Evolutionary conservation across 2,329 filamentous ascomycete species (phyloP).

Genomic region (Diplodia mutila): DNA sequence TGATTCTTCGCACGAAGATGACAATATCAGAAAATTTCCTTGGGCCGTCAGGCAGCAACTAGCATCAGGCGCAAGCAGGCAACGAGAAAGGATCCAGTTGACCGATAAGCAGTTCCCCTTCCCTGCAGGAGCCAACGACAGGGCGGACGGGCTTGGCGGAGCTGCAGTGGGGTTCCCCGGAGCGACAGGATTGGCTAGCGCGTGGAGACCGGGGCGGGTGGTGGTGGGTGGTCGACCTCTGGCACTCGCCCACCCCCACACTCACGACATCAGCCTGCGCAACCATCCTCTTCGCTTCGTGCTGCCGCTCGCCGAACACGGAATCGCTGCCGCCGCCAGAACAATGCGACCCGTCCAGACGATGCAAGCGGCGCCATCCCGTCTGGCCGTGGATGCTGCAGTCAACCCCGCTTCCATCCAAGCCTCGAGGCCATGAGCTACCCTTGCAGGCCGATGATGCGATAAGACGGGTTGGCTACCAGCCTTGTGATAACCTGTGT

Average conservation of each 20-base stretch:
- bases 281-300: neutral
- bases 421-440: conserved; percentile 13
- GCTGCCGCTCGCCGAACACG: conserved; percentile 1
- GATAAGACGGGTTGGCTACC: conserved; percentile 1
- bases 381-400: conserved; percentile 5
- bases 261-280: neutral
- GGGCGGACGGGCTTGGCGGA: neutral
- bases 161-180: neutral
- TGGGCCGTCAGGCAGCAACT: neutral
- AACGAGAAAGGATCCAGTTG: neutral
- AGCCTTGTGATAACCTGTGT: neutral
- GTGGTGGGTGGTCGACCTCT: neutral
- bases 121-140: neutral
- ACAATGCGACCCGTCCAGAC: neutral
- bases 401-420: conserved; percentile 19
- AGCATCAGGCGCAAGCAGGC: neutral
- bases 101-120: too few relatives aligned
- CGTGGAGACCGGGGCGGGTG: neutral
- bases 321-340: neutral
- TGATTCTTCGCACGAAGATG: conserved; percentile 5
- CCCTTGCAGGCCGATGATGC: conserved; percentile 9
- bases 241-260: neutral
- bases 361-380: conserved; percentile 1
- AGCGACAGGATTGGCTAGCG: neutral
- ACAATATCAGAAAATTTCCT: conserved; percentile 19